Conservation (phyloP, 345 rosid species). For the Populus tremula region DNA sequence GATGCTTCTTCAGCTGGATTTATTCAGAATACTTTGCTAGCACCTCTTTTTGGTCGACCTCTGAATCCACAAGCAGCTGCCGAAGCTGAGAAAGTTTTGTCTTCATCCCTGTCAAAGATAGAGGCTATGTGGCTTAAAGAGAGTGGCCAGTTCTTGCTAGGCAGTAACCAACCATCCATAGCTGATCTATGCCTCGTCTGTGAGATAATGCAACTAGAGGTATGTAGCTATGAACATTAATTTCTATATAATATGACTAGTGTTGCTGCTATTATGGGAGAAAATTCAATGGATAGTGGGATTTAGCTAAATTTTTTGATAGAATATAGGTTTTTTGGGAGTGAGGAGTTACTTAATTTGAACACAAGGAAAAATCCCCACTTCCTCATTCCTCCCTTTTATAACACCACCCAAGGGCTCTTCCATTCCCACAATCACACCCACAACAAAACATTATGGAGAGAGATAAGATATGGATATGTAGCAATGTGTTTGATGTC, state of each 20-base stretch:
- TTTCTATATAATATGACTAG: neutral
- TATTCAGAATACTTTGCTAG: slow-evolving; percentile 43
- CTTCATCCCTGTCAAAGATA: slow-evolving; percentile 46
- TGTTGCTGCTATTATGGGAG: neutral
- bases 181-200: slow-evolving; percentile 88
- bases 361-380: neutral
- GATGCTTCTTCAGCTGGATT: slow-evolving; percentile 42
- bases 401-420: neutral
- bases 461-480: neutral
- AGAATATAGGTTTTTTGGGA: neutral
- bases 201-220: slow-evolving; percentile 78
- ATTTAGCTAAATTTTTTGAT: neutral
- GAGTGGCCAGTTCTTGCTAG: slow-evolving; percentile 61
- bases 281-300: neutral
- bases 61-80: slow-evolving; percentile 62
- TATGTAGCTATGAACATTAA: slow-evolving; percentile 3
- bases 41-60: slow-evolving; percentile 51
- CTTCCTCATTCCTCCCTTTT: neutral
- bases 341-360: neutral
- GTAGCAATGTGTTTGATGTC: neutral
- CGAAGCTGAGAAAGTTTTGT: slow-evolving; percentile 51
- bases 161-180: slow-evolving; percentile 69
- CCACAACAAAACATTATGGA: neutral
- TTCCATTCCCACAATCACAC: neutral
- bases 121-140: slow-evolving; percentile 81